Evolutionary conservation across 305 asterid genomes (phyloP).

Genomic region (Salvia sclarea): DNA sequence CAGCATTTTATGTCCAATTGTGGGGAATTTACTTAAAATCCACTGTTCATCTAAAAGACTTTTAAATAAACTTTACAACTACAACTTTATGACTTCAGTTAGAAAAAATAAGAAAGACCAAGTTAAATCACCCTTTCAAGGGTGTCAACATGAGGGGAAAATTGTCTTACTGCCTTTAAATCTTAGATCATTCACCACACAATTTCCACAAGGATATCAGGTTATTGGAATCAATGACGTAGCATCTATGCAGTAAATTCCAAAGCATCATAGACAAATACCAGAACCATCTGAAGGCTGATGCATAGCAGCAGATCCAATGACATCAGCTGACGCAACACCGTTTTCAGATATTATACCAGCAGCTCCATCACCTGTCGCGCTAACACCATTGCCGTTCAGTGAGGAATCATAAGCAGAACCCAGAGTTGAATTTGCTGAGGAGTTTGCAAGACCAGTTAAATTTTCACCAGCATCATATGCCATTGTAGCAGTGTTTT

Average conservation of each 20-base stretch:
- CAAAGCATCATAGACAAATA: slow-evolving; percentile 36
- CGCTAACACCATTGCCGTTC: slow-evolving; percentile 47
- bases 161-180: background rate
- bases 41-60: background rate
- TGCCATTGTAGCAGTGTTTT: slow-evolving; percentile 35
- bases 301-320: slow-evolving; percentile 60
- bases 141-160: background rate
- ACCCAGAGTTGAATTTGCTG: slow-evolving; percentile 46
- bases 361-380: slow-evolving; percentile 44
- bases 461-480: slow-evolving; percentile 43
- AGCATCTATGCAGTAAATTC: background rate
- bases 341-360: slow-evolving; percentile 59
- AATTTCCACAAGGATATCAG: slow-evolving; percentile 7
- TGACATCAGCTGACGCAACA: slow-evolving; percentile 47
- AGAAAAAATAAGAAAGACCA: background rate
- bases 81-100: slow-evolving; percentile 3
- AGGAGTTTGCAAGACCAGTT: slow-evolving; percentile 42
- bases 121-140: background rate
- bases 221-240: background rate
- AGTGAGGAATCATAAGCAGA: slow-evolving; percentile 52
- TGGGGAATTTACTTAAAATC: background rate
- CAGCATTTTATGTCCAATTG: background rate
- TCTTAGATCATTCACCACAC: slow-evolving; percentile 7
- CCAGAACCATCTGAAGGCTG: slow-evolving; percentile 73
- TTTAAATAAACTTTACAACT: too few species aligned